Evolutionary conservation across 768 basidiomycete genomes (phyloP).

Genomic region (Termitomyces titanicus): DNA sequence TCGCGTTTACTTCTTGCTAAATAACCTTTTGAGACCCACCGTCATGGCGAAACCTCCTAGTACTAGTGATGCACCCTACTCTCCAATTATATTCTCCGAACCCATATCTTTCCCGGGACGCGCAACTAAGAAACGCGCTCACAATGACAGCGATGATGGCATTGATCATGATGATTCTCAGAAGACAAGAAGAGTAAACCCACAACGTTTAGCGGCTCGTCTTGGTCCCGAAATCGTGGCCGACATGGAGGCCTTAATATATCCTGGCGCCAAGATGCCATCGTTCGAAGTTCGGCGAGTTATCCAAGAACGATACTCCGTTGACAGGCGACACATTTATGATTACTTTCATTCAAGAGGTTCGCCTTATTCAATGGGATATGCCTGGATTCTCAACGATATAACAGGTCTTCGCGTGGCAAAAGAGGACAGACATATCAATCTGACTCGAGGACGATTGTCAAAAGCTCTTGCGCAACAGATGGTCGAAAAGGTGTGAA

Average conservation of each 20-base stretch:
- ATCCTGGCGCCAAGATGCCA: constrained; percentile 76
- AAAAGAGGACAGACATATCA: constrained; percentile 60
- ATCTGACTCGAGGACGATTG: constrained; percentile 42
- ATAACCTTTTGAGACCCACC: not conserved
- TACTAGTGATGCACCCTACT: constrained; percentile 12
- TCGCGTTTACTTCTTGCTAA: not conserved
- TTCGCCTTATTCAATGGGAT: constrained; percentile 17
- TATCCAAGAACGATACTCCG: constrained; percentile 65
- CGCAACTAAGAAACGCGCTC: constrained; percentile 8
- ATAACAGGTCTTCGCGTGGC: constrained; percentile 57
- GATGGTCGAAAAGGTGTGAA: constrained; percentile 5
- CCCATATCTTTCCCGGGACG: constrained; percentile 1
- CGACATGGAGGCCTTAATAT: constrained; percentile 70
- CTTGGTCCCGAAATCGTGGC: constrained; percentile 63
- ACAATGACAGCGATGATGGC: constrained; percentile 6
- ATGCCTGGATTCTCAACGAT: constrained; percentile 14
- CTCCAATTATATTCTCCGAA: constrained; percentile 12
- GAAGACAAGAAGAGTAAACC: constrained; percentile 57
- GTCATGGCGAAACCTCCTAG: constrained; percentile 31
- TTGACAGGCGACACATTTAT: constrained; percentile 73
- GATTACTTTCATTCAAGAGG: constrained; percentile 74
- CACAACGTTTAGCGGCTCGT: constrained; percentile 63
- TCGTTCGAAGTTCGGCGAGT: constrained; percentile 66
- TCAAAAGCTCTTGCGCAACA: constrained; percentile 21
- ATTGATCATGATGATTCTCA: constrained; percentile 31